Conservation (phyloP, 78 protist species). For the Salpingoeca rosetta region DNA sequence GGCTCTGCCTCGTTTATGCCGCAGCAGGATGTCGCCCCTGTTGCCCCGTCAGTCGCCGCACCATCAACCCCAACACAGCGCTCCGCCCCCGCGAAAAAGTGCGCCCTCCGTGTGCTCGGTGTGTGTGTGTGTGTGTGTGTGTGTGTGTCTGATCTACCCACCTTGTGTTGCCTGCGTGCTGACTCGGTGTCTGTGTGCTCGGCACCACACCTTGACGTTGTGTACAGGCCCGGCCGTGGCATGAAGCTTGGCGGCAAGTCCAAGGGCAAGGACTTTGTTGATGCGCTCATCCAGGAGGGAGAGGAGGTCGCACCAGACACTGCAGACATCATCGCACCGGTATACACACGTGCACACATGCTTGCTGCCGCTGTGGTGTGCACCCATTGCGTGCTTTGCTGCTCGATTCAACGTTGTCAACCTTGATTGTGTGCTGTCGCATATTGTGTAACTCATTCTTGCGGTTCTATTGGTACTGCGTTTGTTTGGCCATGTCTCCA, state of each 20-base stretch:
- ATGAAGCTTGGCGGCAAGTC: conserved; percentile 29
- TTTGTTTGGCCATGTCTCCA: too few species aligned
- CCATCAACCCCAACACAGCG: neutral
- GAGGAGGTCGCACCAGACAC: neutral
- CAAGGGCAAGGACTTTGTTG: conserved; percentile 15
- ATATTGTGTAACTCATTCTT: too few species aligned
- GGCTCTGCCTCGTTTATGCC: neutral
- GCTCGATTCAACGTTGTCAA: neutral
- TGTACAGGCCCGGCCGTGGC: conserved; percentile 2
- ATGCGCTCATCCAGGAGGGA: conserved; percentile 22
- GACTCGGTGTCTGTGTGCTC: neutral
- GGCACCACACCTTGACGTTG: neutral
- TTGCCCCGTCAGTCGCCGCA: neutral
- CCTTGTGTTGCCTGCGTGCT: neutral
- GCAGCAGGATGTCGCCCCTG: neutral
- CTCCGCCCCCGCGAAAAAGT: neutral
- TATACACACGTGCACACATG: too few species aligned
- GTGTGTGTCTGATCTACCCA: too few species aligned
- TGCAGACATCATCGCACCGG: too few species aligned
- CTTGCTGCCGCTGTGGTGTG: neutral
- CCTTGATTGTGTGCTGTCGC: too few species aligned
- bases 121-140: neutral
- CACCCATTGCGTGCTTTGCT: neutral
- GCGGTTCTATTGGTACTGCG: too few species aligned
- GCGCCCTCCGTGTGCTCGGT: too few species aligned